Base-by-base conservation (phyloP, 345 rosid species). In the Aegle marmelos region DNA sequence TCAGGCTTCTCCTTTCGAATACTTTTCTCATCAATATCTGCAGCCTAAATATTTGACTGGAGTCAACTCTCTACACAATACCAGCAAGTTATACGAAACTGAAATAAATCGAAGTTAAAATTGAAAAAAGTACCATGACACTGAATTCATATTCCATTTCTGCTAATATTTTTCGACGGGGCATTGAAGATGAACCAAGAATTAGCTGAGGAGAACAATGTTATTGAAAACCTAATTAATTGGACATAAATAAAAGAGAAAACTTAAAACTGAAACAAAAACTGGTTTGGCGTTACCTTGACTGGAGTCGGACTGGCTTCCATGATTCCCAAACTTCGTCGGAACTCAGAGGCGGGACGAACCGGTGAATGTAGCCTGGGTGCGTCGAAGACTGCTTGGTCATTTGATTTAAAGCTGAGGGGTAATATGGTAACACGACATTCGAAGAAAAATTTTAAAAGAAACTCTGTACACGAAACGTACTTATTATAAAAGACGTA, bases 91-190 rank as follows among this genome's bases (percentile, higher is more conserved):
- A 16, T 5, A 9, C 21, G 50, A 11, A 41, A 66, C 11, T 7
- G 36, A 1, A 37, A 27, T 27, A 33, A 11, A 28, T 14, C 27
- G 61, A 37, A 64, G 57, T 48, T 66, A 31, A 6, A 37, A 56
- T 63, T 28, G n/a, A 27, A 53, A 50, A 50, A 50, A 11, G 61
- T 87, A 95, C 99, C 89, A 85, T 65, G 73, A 93, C 79, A 8
- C 92, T 84, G 89, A 95, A 95, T 64, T 92, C 86, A 82, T 95
- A 92, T 78, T 96, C 98, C 99, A 95, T 95, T 25, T 95, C 96
- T 36, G 87, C 78, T 53, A 95, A 73, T 41, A 95, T 89, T 79
- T 86, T 79, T 73, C 89, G 86, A 57, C 99, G 88, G 14, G 96
- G 83, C 34, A 86, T 72, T 24, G 99, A 93, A 73, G 98, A 85